Conservation (phyloP, 176 grass and related monocot genomes). For the Secale cereale region DNA sequence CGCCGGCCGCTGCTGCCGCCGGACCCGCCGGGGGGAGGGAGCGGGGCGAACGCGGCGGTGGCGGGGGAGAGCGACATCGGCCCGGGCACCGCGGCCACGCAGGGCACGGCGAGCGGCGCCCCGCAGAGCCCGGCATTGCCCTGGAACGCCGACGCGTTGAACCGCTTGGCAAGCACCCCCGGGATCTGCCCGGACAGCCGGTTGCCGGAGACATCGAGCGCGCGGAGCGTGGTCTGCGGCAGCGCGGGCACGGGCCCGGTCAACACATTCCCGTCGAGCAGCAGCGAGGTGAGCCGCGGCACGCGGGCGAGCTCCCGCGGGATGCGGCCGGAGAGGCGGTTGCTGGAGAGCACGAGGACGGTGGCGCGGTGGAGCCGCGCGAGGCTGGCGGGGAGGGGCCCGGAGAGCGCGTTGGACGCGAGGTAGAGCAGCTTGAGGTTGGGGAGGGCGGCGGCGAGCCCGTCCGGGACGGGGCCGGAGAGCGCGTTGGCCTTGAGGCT, state of each 20-base stretch:
- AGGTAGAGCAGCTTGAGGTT: slow-evolving; percentile 94
- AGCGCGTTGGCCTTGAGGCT: slow-evolving; percentile 84
- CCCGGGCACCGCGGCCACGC: slow-evolving; percentile 2
- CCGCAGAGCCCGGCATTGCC: slow-evolving; percentile 65
- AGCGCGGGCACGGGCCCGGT: slow-evolving; percentile 54
- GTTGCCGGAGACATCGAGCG: slow-evolving; percentile 68
- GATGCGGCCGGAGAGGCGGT: slow-evolving; percentile 67
- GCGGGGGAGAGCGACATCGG: slow-evolving; percentile 19
- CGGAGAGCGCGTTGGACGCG: slow-evolving; percentile 56
- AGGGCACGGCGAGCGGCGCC: slow-evolving; percentile 25
- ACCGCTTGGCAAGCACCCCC: slow-evolving; percentile 32
- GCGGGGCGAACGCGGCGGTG: slow-evolving; percentile 39
- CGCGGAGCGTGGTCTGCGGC: slow-evolving; percentile 50
- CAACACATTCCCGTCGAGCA: slow-evolving; percentile 64
- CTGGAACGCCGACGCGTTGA: slow-evolving; percentile 67
- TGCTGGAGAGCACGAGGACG: slow-evolving; percentile 66
- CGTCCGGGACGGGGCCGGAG: slow-evolving; percentile 65
- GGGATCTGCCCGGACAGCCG: slow-evolving; percentile 69
- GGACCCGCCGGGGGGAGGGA: slow-evolving; percentile 25
- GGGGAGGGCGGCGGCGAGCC: slow-evolving; percentile 46
- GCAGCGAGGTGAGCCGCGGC: slow-evolving; percentile 53
- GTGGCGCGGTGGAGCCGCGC: slow-evolving; percentile 73
- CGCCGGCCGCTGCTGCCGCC: background rate
- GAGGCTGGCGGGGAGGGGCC: slow-evolving; percentile 50
- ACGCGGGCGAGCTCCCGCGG: slow-evolving; percentile 42